Evolutionary conservation across 345 rosid species (phyloP).

Genomic region (Melaleuca quinquenervia): DNA sequence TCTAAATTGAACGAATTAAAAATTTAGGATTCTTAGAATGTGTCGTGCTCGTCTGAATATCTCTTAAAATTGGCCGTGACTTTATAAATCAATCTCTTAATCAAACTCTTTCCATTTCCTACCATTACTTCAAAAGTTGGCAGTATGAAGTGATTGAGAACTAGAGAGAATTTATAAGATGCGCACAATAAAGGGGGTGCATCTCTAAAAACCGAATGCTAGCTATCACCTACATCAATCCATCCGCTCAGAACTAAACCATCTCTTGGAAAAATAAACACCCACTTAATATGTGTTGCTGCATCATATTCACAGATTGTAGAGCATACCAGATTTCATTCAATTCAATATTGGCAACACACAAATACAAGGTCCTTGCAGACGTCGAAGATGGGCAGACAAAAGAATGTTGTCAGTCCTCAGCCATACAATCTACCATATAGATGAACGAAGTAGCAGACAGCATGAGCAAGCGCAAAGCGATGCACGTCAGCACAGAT

Average conservation of each 20-base stretch:
- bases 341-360: not conserved
- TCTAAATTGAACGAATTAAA: not conserved
- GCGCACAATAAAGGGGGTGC: not conserved
- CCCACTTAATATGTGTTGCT: not conserved
- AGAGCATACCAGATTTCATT: not conserved
- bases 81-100: not conserved
- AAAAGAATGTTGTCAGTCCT: not conserved
- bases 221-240: not conserved
- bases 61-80: not conserved
- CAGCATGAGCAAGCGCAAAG: not conserved
- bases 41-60: not conserved
- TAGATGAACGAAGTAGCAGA: not conserved
- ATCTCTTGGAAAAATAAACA: not conserved
- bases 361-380: not conserved
- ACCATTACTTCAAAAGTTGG: not conserved
- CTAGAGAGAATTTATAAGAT: not conserved
- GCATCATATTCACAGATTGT: not conserved
- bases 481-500: not conserved
- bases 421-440: not conserved
- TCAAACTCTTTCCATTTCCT: not conserved
- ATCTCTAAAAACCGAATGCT: not conserved
- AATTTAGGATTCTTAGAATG: not conserved
- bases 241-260: not conserved
- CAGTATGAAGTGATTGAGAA: not conserved
- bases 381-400: not conserved